These are phyloP conservation scores for Melaleuca alternifolia DNA, from an alignment of 345 rosid species.

Conservation along the genomic window DNA sequence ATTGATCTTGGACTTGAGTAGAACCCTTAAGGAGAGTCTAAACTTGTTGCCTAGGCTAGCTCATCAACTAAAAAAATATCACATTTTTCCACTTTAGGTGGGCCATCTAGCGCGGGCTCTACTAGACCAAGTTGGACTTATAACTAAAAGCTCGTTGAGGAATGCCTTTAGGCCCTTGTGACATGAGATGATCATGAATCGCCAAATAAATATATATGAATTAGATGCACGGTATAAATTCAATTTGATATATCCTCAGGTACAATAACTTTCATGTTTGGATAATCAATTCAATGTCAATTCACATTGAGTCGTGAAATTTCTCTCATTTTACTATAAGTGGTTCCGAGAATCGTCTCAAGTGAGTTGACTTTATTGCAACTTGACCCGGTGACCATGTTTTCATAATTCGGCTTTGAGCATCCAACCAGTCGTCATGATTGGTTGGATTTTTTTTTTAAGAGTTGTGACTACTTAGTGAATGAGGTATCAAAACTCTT, in stretches of 20 bases:
- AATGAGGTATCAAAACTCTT: background rate
- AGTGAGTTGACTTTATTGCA: background rate
- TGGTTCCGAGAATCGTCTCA: background rate
- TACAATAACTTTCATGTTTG: background rate
- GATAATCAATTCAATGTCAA: background rate
- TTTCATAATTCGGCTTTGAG: background rate
- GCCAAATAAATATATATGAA: background rate
- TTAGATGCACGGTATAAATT: fast-evolving
- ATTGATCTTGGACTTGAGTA: background rate
- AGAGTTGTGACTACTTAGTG: too few relatives aligned
- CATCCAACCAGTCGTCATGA: background rate
- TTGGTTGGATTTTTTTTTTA: background rate
- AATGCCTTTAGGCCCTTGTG: background rate
- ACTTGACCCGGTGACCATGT: background rate
- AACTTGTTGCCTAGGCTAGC: background rate
- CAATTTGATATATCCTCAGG: fast-evolving
- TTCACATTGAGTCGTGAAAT: background rate
- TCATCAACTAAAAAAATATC: background rate
- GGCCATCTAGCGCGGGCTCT: background rate
- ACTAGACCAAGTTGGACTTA: background rate
- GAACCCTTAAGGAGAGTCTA: background rate
- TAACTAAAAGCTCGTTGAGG: background rate
- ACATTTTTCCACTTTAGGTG: background rate
- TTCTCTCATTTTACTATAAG: background rate
- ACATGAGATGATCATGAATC: background rate